Evolutionary conservation across 2,329 filamentous ascomycete genomes (phyloP).

Genomic region (Trichophyton schoenleinii): DNA sequence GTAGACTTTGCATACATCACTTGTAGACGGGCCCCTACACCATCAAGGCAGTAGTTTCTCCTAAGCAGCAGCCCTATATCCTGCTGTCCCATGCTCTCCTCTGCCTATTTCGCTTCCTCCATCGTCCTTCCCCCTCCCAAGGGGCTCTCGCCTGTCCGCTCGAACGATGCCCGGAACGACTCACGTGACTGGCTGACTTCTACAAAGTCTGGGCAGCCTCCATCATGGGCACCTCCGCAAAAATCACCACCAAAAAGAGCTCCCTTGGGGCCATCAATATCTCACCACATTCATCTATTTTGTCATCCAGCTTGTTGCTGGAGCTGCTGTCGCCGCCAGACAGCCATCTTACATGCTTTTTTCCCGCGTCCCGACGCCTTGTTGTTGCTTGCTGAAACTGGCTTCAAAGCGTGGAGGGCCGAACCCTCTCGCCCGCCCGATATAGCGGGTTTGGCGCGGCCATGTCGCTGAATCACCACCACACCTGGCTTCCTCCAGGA

Average conservation of each 20-base stretch:
- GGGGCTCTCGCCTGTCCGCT: background rate
- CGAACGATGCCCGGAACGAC: background rate
- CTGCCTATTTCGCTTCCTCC: too few species aligned
- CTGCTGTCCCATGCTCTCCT: too few species aligned
- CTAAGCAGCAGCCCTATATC: too few species aligned
- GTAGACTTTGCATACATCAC: too few species aligned
- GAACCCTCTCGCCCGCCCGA: conserved; percentile 33
- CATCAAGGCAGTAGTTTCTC: too few species aligned
- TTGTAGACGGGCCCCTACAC: too few species aligned
- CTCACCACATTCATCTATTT: conserved; percentile 24
- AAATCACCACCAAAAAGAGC: conserved; percentile 28
- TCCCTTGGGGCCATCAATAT: conserved; percentile 25
- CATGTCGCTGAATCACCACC: conserved; percentile 57
- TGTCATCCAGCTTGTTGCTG: conserved; percentile 20
- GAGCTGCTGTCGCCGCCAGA: conserved; percentile 14
- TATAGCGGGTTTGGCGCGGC: conserved; percentile 34
- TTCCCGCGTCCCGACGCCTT: conserved; percentile 15
- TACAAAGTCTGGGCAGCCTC: conserved; percentile 20
- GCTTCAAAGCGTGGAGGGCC: conserved; percentile 33
- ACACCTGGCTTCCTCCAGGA: conserved; percentile 53
- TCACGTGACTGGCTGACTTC: conserved; percentile 12
- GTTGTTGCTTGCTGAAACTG: conserved; percentile 23
- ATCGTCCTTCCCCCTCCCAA: background rate
- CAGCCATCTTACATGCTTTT: conserved; percentile 24
- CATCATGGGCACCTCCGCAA: conserved; percentile 30